A percentile compares a stretch with the other conserved stretches of the same genome.
Conservation (phyloP, 192 early-diverging fungal genomes). For the Fimicolochytrium jonesii region DNA sequence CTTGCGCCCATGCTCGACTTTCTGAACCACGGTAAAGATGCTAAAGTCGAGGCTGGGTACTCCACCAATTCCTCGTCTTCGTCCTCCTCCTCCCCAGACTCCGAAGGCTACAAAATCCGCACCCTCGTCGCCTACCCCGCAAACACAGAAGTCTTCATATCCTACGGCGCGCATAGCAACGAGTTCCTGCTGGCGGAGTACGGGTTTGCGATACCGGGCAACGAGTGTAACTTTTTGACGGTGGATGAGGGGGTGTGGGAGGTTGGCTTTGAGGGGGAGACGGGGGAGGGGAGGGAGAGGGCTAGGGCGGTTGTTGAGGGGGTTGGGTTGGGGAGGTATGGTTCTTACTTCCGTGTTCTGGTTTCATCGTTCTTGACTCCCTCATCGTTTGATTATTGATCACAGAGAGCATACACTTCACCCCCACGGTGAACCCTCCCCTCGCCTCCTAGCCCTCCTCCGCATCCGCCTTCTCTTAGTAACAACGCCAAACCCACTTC, state of each 20-base stretch:
- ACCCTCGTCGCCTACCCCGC: too few species aligned
- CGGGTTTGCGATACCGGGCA: not conserved
- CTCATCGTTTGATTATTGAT: too few species aligned
- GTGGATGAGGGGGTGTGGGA: not conserved
- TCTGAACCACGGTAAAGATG: not conserved
- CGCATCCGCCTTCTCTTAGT: not conserved
- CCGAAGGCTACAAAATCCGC: too few species aligned
- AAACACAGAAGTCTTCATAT: not conserved
- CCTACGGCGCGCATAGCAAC: not conserved
- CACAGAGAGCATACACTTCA: not conserved
- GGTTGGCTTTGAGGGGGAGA: not conserved
- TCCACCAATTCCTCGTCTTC: too few species aligned
- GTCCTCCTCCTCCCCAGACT: too few species aligned
- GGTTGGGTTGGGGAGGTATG: not conserved
- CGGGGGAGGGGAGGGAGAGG: not conserved
- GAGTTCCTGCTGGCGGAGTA: not conserved
- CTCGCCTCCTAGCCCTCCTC: not conserved
- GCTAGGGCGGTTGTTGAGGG: not conserved
- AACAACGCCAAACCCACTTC: not conserved
- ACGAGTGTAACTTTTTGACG: not conserved
- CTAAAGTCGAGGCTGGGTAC: too few species aligned
- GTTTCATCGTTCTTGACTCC: too few species aligned
- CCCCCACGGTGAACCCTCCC: not conserved
- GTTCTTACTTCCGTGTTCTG: too few species aligned
- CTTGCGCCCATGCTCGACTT: slow-evolving; percentile 1